Evolutionary conservation across 108 stramenopile genomes (phyloP), one percentile per base, ranked within the genome.

Genomic region (Skeletonema menzelii): DNA sequence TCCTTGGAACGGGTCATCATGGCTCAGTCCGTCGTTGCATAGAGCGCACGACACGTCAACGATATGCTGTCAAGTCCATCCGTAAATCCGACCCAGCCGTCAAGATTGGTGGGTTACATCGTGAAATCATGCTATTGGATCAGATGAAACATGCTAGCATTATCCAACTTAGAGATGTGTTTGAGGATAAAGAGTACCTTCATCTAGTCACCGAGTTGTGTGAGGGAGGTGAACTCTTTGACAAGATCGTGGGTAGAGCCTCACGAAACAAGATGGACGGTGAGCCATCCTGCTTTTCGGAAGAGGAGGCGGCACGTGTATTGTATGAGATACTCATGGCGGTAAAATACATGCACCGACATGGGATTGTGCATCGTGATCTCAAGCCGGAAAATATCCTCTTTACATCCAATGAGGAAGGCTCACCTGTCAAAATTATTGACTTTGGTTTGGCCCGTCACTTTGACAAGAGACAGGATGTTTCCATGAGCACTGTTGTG

Each of bases 371-470:
- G 1, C 91, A 95, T 75, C 61, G 91, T 10, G 84, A 88, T 58
- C 56, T 84, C 49, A 84, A 82, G 56, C 84, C 87, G 10, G 86
- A 85, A 46, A 88, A 91, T 61, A 69, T 91, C 24, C 67, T 91
- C 1, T 88, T 89, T 59, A 63, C 63, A 37, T 73, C 74, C 37
- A 67, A 76, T 4, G 65, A 67, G 2, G 83, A 88, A 30, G 86
- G 88, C 27, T 85, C 88, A 8, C 53, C 72, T 5, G 85, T 94
- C 63, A 93, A 94, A 69, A 86, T 98, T 40, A 95, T 95, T 28
- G 97, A 98, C 69, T 97, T 98, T 82, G 97, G 97, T 27, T 82
- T 95, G 58, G 89, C 90, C 32, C 60, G 78, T 35, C 61, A 72
- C 57, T 26, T 66, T 79, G 37, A 80, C 68, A 53, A 31, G 53